A percentile compares a stretch with the other conserved stretches of the same genome.
These are phyloP conservation scores for Amphicarpaea edgeworthii DNA, from an alignment of 306 rosid species.

Conservation along the genomic window DNA sequence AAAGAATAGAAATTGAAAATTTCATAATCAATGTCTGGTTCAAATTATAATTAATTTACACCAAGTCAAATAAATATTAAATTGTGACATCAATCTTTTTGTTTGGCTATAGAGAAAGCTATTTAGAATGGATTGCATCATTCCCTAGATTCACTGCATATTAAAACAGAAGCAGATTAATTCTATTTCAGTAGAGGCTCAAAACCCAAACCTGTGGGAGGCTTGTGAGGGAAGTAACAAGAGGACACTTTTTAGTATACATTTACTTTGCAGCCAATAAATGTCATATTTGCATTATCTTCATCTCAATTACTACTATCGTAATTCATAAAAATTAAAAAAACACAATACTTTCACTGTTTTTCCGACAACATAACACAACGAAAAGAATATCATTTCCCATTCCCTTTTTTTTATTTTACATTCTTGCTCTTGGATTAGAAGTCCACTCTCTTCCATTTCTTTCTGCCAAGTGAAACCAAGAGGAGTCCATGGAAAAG, in stretches of 20 bases:
- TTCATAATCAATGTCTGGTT: not conserved
- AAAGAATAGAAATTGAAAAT: not conserved
- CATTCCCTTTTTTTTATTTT: conserved; percentile 9
- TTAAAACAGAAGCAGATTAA: not conserved
- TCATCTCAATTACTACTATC: not conserved
- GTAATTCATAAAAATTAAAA: conserved; percentile 1
- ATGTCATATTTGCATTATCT: conserved; percentile 23
- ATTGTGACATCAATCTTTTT: not conserved
- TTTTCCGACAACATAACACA: conserved; percentile 9
- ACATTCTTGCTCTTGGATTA: conserved; percentile 22
- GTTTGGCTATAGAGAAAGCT: conserved; percentile 7
- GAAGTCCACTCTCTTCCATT: not conserved
- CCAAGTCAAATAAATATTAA: conserved; percentile 15
- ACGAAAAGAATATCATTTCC: conserved; percentile 1
- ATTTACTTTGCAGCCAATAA: conserved; percentile 12
- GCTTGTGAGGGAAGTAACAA: not conserved
- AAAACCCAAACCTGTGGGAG: conserved; percentile 18
- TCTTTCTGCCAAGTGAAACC: conserved; percentile 10
- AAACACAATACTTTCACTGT: not conserved
- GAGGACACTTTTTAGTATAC: conserved; percentile 3
- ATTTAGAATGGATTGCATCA: conserved; percentile 23
- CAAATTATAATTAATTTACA: not conserved
- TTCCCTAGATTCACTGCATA: not conserved
- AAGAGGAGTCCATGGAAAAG: not conserved
- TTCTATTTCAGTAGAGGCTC: conserved; percentile 14